Conservation (phyloP, 1,284 basidiomycete genomes). For the Tranzscheliella williamsii region DNA sequence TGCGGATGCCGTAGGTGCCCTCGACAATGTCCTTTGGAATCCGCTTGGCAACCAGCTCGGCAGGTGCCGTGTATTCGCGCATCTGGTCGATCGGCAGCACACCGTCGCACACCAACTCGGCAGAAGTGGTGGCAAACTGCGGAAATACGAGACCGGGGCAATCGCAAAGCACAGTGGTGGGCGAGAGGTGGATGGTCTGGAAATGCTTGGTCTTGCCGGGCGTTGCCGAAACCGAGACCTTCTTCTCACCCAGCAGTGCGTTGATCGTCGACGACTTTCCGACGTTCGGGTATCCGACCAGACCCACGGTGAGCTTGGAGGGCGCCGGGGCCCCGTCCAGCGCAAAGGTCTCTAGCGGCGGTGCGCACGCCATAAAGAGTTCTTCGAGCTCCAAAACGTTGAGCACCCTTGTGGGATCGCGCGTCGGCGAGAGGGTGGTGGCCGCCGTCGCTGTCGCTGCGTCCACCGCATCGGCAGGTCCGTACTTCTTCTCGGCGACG, state of each 20-base stretch:
- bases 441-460: constrained; percentile 60
- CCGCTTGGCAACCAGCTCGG: constrained; percentile 76
- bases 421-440: constrained; percentile 52
- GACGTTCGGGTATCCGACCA: constrained; percentile 70
- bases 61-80: constrained; percentile 88
- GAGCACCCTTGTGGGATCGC: constrained; percentile 77
- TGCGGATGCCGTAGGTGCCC: constrained; percentile 82
- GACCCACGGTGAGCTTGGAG: constrained; percentile 68
- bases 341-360: constrained; percentile 69
- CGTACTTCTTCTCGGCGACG: constrained; percentile 22
- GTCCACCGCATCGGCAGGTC: constrained; percentile 25
- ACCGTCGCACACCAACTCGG: constrained; percentile 93
- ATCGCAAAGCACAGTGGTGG: constrained; percentile 88
- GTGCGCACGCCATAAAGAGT: constrained; percentile 77
- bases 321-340: constrained; percentile 37
- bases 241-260: constrained; percentile 58
- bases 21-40: constrained; percentile 86
- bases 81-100: constrained; percentile 98
- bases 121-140: constrained; percentile 74
- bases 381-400: constrained; percentile 87
- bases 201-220: constrained; percentile 95
- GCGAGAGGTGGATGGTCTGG: constrained; percentile 92
- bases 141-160: constrained; percentile 99
- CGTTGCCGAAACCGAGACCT: constrained; percentile 59
- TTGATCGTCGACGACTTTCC: constrained; percentile 61